Base-by-base conservation (phyloP, 2,329 filamentous ascomycete genomes). In the Ceratocystis papillata region DNA sequence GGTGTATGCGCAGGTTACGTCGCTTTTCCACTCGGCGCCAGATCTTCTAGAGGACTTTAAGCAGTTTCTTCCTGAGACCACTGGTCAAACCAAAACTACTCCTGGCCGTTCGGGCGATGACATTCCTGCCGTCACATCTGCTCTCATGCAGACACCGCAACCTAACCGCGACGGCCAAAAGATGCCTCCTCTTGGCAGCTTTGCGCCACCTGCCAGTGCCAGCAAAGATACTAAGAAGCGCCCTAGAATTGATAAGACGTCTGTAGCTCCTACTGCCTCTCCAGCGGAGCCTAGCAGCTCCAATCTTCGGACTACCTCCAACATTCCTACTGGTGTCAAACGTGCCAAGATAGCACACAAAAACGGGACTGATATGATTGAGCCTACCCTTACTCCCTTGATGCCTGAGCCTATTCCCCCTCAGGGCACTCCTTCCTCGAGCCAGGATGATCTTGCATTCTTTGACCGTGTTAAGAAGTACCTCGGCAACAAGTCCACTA, bases 11-110 rank as follows among this genome's bases (percentile, higher is more conserved):
- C 94, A 99, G 75, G 94, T 99, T 28, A 99, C 95, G 0, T 88
- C 88, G 41, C 80, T 99, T 0, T 99, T 99, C 78, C 91, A 90
- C 73, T 88, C 88, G 4, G 94, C 95, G 0, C 93, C 93, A 3
- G 94, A 99, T 76, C 83, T 99, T 12, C 80, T 99, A 1, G 94
- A 99, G 75, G 94, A 99, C 73, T 99, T 99, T 74, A 99, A 99
- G 75, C 94, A 99, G 73, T 99, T 99, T 71, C 81, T 99, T 6
- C 94, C 94, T 0, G 94, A 99, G 74, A 95, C 93, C 55, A 81
- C 83, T 44, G 77, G 77, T 15, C 76, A 78, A 67, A 80, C 81
- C 1, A 83, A 83, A 68, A 75, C 79, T 4, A 79, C 69, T 75
- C 84, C 72, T 22, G 74, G 74, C 4, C 85, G 87, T 57, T 81